Evolutionary conservation across 805 yeast species (phyloP), one percentile per base, ranked within the genome.

Genomic region (Saturnispora galanensis): DNA sequence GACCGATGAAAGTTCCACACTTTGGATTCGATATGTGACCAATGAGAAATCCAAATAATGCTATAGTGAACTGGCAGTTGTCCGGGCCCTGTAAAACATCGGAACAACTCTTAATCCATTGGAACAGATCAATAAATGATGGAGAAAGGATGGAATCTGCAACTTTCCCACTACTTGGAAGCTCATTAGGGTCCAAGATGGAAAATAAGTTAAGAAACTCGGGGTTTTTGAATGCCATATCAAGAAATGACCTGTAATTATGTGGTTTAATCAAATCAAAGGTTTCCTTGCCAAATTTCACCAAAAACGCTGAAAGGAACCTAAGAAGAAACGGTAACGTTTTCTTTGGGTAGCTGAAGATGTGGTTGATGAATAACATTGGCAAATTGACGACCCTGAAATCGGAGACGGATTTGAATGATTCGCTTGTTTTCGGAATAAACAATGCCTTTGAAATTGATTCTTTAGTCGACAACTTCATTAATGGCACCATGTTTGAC

Each of bases 251-350:
- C 47, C 72, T 74, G 2, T 74, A 73, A 48, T 66, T 72, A 45
- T 56, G 63, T 0, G 84, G 85, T 1, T 71, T 63, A 3, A 78
- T 67, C 21, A 63, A 52, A 0, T 57, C 53, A 90, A 93, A 85
- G 47, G 80, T 74, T 3, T 64, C 62, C 0, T 54, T 15, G 7
- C 68, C 70, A 10, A 77, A 63, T 35, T 65, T 65, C 2, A 51
- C 47, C 18, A 84, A 58, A 1, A 80, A 58, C 7, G 67, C 47
- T 11, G 66, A 55, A 31, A 83, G 67, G 3, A 75, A 73, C 45
- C 75, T 64, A n/a, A 86, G 61, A 3, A 82, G 58, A 13, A 70
- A 60, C 0, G 83, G 82, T 30, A 82, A 54, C 1, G 82, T 76
- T 5, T 55, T 55, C 32, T 68, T 65, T n/a, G 72, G 58, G 29